Percentiles rank a stretch among this genome's conserved stretches.
Evolutionary conservation across 1,284 basidiomycete genomes (phyloP).

Genomic region (Ustilago bromivora): DNA sequence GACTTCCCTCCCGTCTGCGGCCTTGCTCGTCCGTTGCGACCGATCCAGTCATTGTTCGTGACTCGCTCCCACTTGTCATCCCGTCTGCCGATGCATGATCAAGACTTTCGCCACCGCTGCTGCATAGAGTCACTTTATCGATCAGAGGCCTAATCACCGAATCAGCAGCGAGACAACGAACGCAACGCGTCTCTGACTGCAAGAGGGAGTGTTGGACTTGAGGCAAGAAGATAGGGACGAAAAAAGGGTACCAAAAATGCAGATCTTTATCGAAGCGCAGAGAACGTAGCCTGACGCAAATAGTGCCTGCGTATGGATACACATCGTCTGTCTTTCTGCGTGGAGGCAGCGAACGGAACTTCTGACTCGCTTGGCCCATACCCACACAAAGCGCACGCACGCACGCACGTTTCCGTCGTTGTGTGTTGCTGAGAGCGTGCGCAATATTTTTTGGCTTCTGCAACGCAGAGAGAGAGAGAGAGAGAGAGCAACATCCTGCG

Average conservation of each 20-base stretch:
- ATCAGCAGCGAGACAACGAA: conserved; percentile 16
- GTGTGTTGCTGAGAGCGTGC: background rate
- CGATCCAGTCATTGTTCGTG: conserved; percentile 10
- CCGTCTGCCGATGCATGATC: background rate
- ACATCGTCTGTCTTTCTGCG: background rate
- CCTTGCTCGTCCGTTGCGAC: conserved; percentile 29
- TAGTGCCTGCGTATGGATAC: background rate
- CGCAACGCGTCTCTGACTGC: background rate
- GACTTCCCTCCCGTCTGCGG: conserved; percentile 7
- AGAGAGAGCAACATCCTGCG: background rate
- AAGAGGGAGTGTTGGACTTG: conserved; percentile 16
- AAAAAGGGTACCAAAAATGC: conserved; percentile 5
- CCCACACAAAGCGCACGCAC: conserved; percentile 10
- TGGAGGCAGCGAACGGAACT: conserved; percentile 2
- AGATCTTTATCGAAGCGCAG: conserved; percentile 32
- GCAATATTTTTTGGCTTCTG: background rate
- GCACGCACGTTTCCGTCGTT: conserved; percentile 24
- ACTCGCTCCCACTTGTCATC: conserved; percentile 4
- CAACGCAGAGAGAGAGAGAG: background rate
- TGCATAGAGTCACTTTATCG: conserved; percentile 29
- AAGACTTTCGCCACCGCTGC: conserved; percentile 7
- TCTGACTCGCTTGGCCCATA: conserved; percentile 23
- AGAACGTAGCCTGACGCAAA: conserved; percentile 25
- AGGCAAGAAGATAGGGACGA: background rate
- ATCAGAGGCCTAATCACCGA: conserved; percentile 21